A percentile compares a stretch with the other conserved stretches of the same genome.
These are phyloP conservation scores for Leishmania tarentolae DNA, from an alignment of 208 protist genomes.

Conservation along the genomic window DNA sequence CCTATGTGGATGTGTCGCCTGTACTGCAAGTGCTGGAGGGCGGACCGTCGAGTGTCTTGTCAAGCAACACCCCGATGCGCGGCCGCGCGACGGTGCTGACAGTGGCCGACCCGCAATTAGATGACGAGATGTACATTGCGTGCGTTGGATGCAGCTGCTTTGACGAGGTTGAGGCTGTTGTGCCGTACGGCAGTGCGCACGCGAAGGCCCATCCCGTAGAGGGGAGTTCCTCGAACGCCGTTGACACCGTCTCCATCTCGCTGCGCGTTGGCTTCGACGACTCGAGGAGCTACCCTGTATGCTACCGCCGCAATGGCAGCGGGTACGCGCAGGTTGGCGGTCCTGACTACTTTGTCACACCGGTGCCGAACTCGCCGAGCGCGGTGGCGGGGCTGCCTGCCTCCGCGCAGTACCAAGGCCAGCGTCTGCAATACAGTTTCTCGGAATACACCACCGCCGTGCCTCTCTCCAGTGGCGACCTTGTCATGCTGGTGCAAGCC, in stretches of 20 bases:
- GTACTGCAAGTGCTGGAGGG: slow-evolving; percentile 55
- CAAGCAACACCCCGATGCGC: slow-evolving; percentile 86
- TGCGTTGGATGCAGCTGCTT: slow-evolving; percentile 80
- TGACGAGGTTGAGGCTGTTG: slow-evolving; percentile 38
- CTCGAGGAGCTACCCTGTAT: slow-evolving; percentile 57
- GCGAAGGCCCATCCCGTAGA: slow-evolving; percentile 14
- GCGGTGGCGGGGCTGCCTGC: slow-evolving; percentile 34
- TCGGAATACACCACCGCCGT: slow-evolving; percentile 35
- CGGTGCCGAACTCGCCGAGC: slow-evolving; percentile 50
- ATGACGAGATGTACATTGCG: slow-evolving; percentile 65
- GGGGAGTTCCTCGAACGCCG: slow-evolving; percentile 1
- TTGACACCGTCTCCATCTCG: slow-evolving; percentile 19
- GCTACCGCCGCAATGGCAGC: slow-evolving; percentile 77
- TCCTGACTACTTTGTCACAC: slow-evolving; percentile 30
- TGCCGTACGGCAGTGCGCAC: slow-evolving; percentile 68
- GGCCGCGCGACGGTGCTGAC: slow-evolving; percentile 70
- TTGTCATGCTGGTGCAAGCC: slow-evolving; percentile 67
- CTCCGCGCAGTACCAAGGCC: slow-evolving; percentile 67
- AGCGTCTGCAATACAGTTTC: slow-evolving; percentile 72
- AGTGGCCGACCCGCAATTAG: slow-evolving; percentile 40
- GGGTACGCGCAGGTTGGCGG: slow-evolving; percentile 73
- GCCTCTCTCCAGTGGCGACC: slow-evolving; percentile 41
- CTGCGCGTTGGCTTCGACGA: slow-evolving; percentile 76
- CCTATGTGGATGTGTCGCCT: slow-evolving; percentile 57
- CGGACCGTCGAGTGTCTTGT: slow-evolving; percentile 50